Conservation (phyloP, 2,329 filamentous ascomycete species). For the Penicillium italicum region DNA sequence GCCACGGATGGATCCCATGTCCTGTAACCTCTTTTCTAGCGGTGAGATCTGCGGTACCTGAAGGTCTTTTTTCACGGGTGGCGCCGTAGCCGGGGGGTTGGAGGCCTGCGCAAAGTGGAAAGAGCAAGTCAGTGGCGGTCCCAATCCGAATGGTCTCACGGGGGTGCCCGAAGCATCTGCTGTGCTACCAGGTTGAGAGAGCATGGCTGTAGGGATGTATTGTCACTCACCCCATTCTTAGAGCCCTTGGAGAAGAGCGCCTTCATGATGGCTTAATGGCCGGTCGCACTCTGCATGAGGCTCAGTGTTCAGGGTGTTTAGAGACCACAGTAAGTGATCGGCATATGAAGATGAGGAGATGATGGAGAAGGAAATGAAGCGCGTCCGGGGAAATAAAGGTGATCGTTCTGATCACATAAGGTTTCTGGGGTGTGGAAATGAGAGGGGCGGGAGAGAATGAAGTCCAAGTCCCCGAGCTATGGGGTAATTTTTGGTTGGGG, state of each 20-base stretch:
- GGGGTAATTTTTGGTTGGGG: background rate
- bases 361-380: background rate
- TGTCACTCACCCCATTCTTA: constrained; percentile 36
- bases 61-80: constrained; percentile 58
- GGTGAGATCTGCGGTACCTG: constrained; percentile 56
- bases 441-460: constrained; percentile 20
- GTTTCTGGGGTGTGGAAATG: constrained; percentile 16
- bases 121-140: constrained; percentile 17
- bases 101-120: constrained; percentile 40
- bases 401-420: constrained; percentile 12
- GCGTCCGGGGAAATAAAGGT: constrained; percentile 1
- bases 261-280: constrained; percentile 33
- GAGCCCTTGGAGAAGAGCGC: constrained; percentile 41
- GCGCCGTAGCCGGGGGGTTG: constrained; percentile 44
- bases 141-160: constrained; percentile 14
- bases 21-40: constrained; percentile 71
- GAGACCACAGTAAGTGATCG: background rate
- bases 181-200: constrained; percentile 15
- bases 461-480: background rate
- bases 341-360: background rate
- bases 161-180: constrained; percentile 11
- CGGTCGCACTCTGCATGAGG: constrained; percentile 27
- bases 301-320: background rate
- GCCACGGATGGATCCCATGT: constrained; percentile 72
- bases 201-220: constrained; percentile 10